Base-by-base conservation (phyloP, 768 basidiomycete species). In the Hypsizygus marmoreus region DNA sequence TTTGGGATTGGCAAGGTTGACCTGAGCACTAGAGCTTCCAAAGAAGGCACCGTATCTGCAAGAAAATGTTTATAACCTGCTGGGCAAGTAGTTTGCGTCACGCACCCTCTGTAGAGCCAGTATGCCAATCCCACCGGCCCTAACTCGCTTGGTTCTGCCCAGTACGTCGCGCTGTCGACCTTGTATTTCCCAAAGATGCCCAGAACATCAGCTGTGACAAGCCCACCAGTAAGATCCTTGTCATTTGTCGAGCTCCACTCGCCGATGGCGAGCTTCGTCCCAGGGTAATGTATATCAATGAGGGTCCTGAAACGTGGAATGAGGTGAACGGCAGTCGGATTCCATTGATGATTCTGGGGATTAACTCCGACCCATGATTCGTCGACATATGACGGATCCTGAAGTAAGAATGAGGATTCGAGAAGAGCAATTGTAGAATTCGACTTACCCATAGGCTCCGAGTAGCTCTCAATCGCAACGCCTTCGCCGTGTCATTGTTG, bases 31-130 rank as follows among this genome's bases (percentile, higher is more conserved):
- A 10, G 59, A 57, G 53, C 52, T 59, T 17, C 77, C 78, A 51
- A 81, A 81, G 55, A 59, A 62, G 0, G 67, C 68, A 10, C 76
- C 77, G 46, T 72, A 71, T 20, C 77, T 78, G 39, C 26, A 36
- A 19, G 9, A 17, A 11, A 16, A 40, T 30, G 5, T 11, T 6
- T 20, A 16, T 26, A 13, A 17, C 9, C 17, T 5, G n/a, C 10
- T 16, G 29, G 6, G 13, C 2, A 16, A 40, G 0, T 24, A 40
- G 45, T 17, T 8, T 6, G 24, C 9, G 30, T 16, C 22, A 47
- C 66, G 13, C 53, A 79, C 76, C 79, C 79, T 65, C 78, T 64
- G 63, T 64, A 81, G 5, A 81, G 63, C 79, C 79, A 81, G 56
- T 73, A 81, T 25, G 78, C 79, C 44, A 80, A 59, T 17, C 76